Evolutionary conservation across 805 yeast genomes (phyloP).

Genomic region (Wickerhamomyces canadensis): DNA sequence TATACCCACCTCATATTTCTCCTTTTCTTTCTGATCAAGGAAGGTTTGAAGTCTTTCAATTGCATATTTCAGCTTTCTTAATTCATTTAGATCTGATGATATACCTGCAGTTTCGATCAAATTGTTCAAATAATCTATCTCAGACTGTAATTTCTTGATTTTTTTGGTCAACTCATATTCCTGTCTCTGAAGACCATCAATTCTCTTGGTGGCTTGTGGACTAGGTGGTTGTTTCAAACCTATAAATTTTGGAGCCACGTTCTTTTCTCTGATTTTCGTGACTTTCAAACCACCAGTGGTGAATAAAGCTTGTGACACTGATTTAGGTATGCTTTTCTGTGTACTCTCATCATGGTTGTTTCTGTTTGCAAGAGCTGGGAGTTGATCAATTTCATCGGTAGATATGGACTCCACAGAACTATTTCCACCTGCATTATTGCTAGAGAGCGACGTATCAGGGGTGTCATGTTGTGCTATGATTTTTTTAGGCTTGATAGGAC

Average conservation of each 20-base stretch:
- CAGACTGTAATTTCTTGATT: constrained; percentile 32
- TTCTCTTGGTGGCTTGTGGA: constrained; percentile 12
- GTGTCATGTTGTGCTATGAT: constrained; percentile 6
- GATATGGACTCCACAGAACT: constrained; percentile 8
- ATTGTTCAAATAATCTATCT: constrained; percentile 30
- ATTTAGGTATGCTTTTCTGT: constrained; percentile 17
- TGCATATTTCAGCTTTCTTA: constrained; percentile 32
- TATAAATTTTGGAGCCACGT: constrained; percentile 19
- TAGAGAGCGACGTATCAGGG: constrained; percentile 12
- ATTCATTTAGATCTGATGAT: constrained; percentile 29
- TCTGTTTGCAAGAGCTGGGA: background rate
- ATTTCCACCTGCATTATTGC: background rate
- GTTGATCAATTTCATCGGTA: constrained; percentile 2
- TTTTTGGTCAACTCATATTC: constrained; percentile 27
- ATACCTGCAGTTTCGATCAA: constrained; percentile 31
- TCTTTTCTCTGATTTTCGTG: constrained; percentile 22
- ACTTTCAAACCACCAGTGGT: constrained; percentile 18
- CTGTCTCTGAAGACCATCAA: constrained; percentile 25
- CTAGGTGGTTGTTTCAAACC: constrained; percentile 19
- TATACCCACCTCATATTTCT: constrained; percentile 38
- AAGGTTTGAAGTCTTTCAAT: constrained; percentile 33
- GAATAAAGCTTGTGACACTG: constrained; percentile 24
- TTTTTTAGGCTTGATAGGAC: constrained; percentile 9
- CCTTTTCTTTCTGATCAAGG: constrained; percentile 35
- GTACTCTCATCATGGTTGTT: background rate